Evolutionary conservation across 1,284 basidiomycete species (phyloP), one percentile per base, ranked within the genome.

Genomic region (Trichosporon inkin): DNA sequence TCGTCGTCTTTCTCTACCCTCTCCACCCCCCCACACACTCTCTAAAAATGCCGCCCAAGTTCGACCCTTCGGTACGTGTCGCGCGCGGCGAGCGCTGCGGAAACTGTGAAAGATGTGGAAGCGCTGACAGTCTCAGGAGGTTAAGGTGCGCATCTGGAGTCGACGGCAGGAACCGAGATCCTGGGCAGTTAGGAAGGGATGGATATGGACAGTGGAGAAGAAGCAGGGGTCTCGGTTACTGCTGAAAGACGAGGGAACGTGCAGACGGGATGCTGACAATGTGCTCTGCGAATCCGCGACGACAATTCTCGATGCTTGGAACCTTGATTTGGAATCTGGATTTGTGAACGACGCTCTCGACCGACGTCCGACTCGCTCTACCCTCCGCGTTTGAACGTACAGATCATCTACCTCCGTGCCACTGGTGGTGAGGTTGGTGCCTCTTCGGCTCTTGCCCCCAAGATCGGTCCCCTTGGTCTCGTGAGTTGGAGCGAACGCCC

Each of bases 391-490:
- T 13, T 40, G 2, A 38, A 52, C 39, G 36, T n/a, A 70, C 59
- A 79, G 78, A 93, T 98, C 84, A 99, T 99, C 86, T 94, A 96
- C 87, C 90, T 99, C 80, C 88, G 96, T 76, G 94, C 94, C 66
- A 95, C 92, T 66, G 96, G 96, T 84, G 96, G 96, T 87, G 96
- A 99, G 84, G 92, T 99, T 77, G 96, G 94, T 85, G 92, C 96
- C 69, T 97, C 96, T 10, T 95, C 95, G 65, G 94, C 96, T 64
- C 86, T 99, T 71, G 96, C 96, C 64, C 96, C 96, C 70, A 99
- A 99, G 87, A 98, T 99, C 80, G 96, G 96, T 87, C 96, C 96
- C 82, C 88, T 99, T 74, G 95, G 95, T 92, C 84, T 99, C 76
- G 95, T 98, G 80, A 79, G 92, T 83, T 11, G 52, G 2, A 22